phyloP scores from a whole-genome alignment of 2,329 filamentous ascomycete species.

The Fusarium protoensiforme region DNA sequence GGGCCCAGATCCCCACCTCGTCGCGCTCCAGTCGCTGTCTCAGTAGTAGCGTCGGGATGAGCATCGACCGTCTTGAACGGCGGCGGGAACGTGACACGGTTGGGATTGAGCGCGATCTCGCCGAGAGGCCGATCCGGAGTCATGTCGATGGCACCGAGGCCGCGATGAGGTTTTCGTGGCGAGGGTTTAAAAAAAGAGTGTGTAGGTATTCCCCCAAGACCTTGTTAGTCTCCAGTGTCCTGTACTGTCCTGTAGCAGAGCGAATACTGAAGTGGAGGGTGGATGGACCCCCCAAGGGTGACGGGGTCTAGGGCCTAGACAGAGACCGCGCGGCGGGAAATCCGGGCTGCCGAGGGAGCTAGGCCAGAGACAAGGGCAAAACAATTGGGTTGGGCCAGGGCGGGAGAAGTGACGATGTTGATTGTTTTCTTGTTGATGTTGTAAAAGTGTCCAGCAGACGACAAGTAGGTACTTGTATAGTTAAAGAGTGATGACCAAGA shows the following conservation, averaged over 20 bases:
- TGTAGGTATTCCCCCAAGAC: background rate
- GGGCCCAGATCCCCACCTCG: constrained; percentile 40
- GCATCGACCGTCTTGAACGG: constrained; percentile 21
- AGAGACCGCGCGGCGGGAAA: constrained; percentile 36
- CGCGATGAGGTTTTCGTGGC: constrained; percentile 7
- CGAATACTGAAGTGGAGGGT: constrained; percentile 26
- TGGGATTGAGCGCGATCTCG: constrained; percentile 33
- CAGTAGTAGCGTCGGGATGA: constrained; percentile 21
- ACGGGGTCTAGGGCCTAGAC: constrained; percentile 33
- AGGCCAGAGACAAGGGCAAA: constrained; percentile 15
- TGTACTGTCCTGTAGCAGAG: background rate
- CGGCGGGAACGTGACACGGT: constrained; percentile 33
- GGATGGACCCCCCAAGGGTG: constrained; percentile 8
- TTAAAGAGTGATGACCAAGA: background rate
- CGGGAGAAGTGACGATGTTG: constrained; percentile 16
- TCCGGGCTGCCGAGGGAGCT: constrained; percentile 34
- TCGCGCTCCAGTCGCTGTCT: constrained; percentile 35
- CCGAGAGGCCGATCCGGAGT: constrained; percentile 34
- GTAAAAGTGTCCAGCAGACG: background rate
- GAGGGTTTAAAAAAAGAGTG: background rate
- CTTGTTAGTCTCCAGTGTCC: background rate
- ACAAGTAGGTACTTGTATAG: background rate
- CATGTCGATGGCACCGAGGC: constrained; percentile 28
- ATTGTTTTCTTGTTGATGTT: constrained; percentile 25
- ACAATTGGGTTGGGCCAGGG: constrained; percentile 25